These are phyloP conservation scores for Nannochloropsis salina DNA, from an alignment of 108 stramenopile species.

Conservation along the genomic window DNA sequence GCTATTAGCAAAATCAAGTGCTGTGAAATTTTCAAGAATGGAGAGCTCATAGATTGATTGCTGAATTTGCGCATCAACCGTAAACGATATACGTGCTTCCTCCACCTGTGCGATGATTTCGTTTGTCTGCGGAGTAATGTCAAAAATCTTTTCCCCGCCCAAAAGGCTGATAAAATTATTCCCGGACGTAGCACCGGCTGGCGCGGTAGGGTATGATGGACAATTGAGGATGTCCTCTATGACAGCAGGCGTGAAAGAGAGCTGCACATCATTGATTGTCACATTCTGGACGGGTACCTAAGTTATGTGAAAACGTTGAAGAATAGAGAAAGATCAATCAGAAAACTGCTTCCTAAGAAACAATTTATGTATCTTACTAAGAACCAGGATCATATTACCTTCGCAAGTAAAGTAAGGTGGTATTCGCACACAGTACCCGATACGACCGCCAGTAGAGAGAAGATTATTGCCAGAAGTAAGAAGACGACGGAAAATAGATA, in stretches of 20 bases:
- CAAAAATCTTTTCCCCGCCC: not conserved
- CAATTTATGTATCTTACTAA: too few species aligned
- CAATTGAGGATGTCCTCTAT: not conserved
- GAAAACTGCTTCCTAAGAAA: too few species aligned
- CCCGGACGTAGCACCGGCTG: not conserved
- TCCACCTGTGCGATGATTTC: not conserved
- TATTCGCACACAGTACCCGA: not conserved
- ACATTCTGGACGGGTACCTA: not conserved
- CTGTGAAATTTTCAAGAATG: not conserved
- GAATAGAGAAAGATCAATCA: not conserved
- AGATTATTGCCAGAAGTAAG: not conserved
- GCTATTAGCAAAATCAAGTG: not conserved
- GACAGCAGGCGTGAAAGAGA: conserved; percentile 11
- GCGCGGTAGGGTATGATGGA: not conserved
- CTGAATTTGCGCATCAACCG: not conserved
- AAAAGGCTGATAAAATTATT: not conserved
- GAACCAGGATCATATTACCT: not conserved
- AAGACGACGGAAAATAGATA: not conserved
- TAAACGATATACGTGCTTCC: not conserved
- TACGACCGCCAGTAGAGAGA: not conserved
- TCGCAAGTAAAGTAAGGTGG: not conserved
- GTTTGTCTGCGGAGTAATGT: not conserved
- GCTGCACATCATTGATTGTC: not conserved
- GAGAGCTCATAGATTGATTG: not conserved
- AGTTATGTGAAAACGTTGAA: not conserved